Evolutionary conservation across 306 rosid genomes (phyloP).

Genomic region (Cajanus cajan): DNA sequence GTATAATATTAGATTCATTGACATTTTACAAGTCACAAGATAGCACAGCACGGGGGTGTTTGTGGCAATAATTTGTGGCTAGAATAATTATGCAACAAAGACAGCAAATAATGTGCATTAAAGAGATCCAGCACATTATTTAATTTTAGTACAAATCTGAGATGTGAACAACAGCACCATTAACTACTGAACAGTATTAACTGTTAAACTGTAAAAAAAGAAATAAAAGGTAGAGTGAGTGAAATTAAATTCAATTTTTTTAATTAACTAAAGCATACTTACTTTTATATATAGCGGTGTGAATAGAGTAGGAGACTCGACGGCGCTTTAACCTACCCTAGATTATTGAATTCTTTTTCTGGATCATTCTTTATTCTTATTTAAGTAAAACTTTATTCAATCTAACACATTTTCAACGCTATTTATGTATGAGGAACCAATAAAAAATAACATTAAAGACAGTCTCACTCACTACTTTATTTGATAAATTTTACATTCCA

Average conservation of each 20-base stretch:
- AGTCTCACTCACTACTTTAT: not conserved
- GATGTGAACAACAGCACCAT: constrained; percentile 28
- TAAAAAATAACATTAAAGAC: not conserved
- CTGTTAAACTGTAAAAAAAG: not conserved
- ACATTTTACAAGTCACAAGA: not conserved
- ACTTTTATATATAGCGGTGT: not conserved
- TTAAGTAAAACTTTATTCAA: too few relatives aligned
- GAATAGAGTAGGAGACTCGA: not conserved
- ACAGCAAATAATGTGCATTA: not conserved
- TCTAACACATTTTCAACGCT: not conserved
- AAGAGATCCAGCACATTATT: not conserved
- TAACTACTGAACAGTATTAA: not conserved
- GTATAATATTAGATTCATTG: not conserved
- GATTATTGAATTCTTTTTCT: too few relatives aligned
- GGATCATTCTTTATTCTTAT: too few relatives aligned
- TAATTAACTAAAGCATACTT: not conserved
- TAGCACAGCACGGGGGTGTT: not conserved
- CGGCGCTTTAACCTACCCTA: too few relatives aligned
- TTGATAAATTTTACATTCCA: not conserved
- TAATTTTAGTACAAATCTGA: constrained; percentile 1
- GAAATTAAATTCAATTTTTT: not conserved
- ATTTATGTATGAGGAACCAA: not conserved
- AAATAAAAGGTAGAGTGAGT: not conserved
- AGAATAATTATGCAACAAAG: not conserved
- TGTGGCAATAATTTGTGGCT: not conserved